These are phyloP conservation scores for Helichrysum umbraculigerum DNA, from an alignment of 129 eudicot species.

Conservation along the genomic window DNA sequence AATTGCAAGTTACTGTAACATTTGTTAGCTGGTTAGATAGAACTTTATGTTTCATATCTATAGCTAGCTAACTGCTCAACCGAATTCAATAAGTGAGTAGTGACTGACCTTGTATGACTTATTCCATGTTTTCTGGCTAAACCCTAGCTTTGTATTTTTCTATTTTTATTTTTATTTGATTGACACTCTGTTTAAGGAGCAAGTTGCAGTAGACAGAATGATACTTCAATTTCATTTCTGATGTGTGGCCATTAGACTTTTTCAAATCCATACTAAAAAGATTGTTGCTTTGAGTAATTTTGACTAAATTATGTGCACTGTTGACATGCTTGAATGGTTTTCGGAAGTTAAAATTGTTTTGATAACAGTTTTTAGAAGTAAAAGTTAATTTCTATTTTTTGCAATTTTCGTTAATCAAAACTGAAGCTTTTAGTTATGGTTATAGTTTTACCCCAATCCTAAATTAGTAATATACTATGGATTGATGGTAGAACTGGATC, in stretches of 20 bases:
- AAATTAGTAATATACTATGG: no score
- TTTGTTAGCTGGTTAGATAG: not conserved
- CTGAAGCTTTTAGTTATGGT: no score
- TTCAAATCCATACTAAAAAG: not conserved
- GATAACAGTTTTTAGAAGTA: not conserved
- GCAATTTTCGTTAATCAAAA: no score
- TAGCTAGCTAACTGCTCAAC: not conserved
- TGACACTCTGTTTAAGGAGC: not conserved
- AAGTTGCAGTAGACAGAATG: no score
- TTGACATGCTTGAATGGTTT: not conserved
- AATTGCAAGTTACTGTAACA: not conserved
- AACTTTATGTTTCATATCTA: not conserved
- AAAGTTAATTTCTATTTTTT: not conserved
- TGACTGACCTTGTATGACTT: not conserved
- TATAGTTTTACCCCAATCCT: no score
- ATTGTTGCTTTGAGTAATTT: no score
- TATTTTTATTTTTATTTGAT: not conserved
- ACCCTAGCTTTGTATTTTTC: not conserved
- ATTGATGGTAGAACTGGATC: no score
- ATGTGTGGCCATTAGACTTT: not conserved
- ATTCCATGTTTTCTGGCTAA: not conserved
- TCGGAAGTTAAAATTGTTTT: no score
- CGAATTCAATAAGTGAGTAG: not conserved
- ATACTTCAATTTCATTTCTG: not conserved
- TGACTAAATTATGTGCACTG: not conserved